Percentiles rank a stretch among this genome's conserved stretches.
Conservation (phyloP, 2,329 filamentous ascomycete genomes). For the Endothia cerciana region DNA sequence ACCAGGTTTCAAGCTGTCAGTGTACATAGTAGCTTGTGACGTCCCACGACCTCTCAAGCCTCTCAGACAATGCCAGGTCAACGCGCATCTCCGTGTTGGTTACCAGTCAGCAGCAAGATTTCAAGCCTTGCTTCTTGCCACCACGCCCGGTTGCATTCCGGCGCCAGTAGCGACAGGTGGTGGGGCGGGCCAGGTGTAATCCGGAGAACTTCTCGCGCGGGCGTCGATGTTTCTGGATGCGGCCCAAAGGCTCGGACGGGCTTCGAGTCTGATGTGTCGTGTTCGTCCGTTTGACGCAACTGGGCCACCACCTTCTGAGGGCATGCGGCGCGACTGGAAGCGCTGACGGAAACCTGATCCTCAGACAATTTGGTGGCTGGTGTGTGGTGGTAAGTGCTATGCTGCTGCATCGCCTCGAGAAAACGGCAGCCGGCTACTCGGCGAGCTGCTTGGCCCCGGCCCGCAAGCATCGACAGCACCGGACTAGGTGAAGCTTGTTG, state of each 20-base stretch:
- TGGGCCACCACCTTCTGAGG: background rate
- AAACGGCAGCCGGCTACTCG: background rate
- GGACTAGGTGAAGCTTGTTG: slow-evolving; percentile 5
- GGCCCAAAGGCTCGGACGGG: background rate
- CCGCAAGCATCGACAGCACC: background rate
- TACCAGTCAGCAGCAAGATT: background rate
- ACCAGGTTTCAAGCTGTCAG: slow-evolving; percentile 5
- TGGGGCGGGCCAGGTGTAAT: background rate
- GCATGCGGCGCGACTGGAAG: background rate
- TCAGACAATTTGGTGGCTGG: background rate
- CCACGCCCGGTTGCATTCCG: background rate
- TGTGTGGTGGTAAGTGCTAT: background rate
- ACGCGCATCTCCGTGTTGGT: background rate
- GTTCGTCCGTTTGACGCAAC: background rate
- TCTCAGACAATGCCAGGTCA: background rate
- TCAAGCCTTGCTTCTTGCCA: slow-evolving; percentile 4
- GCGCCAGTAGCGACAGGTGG: background rate
- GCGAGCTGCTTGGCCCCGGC: background rate
- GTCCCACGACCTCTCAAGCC: slow-evolving; percentile 1
- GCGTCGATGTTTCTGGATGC: background rate
- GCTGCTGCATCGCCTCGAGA: background rate
- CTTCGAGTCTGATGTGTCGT: background rate
- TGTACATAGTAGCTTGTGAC: background rate
- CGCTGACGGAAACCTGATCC: background rate
- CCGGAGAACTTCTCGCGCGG: background rate